phyloP scores from a whole-genome alignment of 139 green algal genomes.

The Axilococcus clingmanii region DNA sequence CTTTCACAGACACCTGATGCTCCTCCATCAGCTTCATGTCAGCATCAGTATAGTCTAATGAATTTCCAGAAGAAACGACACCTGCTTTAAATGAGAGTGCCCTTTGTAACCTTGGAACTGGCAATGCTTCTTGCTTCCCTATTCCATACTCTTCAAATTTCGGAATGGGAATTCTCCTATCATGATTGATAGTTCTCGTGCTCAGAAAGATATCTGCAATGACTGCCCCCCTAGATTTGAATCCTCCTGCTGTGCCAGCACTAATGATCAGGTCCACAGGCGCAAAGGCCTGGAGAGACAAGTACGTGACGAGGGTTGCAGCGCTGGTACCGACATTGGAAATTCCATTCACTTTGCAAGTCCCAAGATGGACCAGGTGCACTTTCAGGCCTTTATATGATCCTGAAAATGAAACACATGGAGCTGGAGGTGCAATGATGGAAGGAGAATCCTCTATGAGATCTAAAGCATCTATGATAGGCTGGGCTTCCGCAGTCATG shows the following conservation, averaged over 20 bases:
- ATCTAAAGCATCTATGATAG: conserved; percentile 58
- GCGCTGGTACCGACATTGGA: conserved; percentile 85
- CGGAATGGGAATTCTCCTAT: conserved; percentile 85
- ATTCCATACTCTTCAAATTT: conserved; percentile 71
- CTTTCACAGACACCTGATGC: conserved; percentile 70
- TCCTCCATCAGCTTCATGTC: conserved; percentile 72
- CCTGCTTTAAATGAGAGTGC: conserved; percentile 62
- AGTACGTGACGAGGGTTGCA: conserved; percentile 75
- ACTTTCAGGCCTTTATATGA: conserved; percentile 35
- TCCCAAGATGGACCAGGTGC: conserved; percentile 72
- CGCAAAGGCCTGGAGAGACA: conserved; percentile 62
- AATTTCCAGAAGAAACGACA: conserved; percentile 75
- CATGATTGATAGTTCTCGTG: conserved; percentile 76
- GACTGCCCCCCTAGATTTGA: conserved; percentile 68
- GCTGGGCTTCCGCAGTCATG: conserved; percentile 82
- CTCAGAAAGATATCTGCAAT: conserved; percentile 89
- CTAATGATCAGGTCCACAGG: conserved; percentile 86
- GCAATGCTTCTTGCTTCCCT: conserved; percentile 17
- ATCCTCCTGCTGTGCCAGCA: conserved; percentile 89
- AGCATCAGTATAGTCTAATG: conserved; percentile 69
- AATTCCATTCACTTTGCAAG: conserved; percentile 49
- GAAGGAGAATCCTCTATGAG: conserved; percentile 44
- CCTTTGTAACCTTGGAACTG: conserved; percentile 36
- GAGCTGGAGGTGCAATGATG: conserved; percentile 45
- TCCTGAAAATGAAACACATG: conserved; percentile 58